These are phyloP conservation scores for Aspergillus ochraceoroseus DNA, from an alignment of 2,329 filamentous ascomycete genomes.

Conservation along the genomic window DNA sequence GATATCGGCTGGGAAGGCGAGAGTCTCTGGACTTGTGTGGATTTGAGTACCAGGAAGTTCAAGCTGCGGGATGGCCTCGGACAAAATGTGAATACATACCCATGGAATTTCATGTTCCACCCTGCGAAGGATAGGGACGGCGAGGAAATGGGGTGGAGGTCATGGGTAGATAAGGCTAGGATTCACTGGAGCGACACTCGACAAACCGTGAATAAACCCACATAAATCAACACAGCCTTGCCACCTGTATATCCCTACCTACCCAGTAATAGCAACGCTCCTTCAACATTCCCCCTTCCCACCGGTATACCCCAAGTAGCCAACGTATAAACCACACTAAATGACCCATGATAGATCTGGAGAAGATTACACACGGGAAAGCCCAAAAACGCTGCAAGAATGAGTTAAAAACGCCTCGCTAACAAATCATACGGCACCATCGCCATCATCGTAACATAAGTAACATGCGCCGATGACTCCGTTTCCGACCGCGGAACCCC, in stretches of 20 bases:
- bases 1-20: conserved; percentile 44
- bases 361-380: conserved; percentile 1
- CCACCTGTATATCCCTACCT: neutral
- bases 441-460: conserved; percentile 13
- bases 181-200: conserved; percentile 21
- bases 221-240: neutral
- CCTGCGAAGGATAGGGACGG: neutral
- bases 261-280: no score
- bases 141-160: conserved; percentile 23
- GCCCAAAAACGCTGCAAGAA: conserved; percentile 12
- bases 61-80: conserved; percentile 12
- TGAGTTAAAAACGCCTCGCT: conserved; percentile 30
- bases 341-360: no score
- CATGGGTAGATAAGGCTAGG: conserved; percentile 25
- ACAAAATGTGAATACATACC: neutral
- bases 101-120: neutral
- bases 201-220: conserved; percentile 1
- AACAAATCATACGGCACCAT: conserved; percentile 19
- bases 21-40: conserved; percentile 42
- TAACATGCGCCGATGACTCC: conserved; percentile 15
- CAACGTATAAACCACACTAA: no score
- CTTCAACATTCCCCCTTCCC: no score
- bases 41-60: conserved; percentile 28
- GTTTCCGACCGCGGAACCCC: neutral
- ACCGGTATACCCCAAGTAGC: no score